Evolutionary conservation across 306 rosid species (phyloP).

Genomic region (Castanea sativa): DNA sequence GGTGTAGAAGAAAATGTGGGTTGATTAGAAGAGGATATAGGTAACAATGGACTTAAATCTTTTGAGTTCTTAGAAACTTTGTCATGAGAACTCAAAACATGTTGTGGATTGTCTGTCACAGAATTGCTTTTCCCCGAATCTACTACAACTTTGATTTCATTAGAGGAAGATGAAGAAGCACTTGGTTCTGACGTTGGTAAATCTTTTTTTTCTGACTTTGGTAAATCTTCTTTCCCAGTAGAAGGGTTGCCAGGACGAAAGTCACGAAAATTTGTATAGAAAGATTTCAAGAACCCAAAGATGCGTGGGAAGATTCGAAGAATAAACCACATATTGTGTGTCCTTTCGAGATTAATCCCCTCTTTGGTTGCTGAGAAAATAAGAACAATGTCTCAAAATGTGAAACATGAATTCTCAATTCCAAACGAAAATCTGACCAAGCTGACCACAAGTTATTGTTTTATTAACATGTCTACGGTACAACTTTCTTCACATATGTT

Average conservation of each 20-base stretch:
- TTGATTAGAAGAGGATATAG: too few species aligned
- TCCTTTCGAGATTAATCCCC: neutral
- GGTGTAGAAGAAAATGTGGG: too few species aligned
- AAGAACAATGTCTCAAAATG: neutral
- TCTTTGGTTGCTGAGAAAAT: neutral
- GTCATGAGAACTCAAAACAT: too few species aligned
- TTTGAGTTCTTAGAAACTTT: too few species aligned
- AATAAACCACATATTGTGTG: neutral
- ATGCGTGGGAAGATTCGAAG: slow-evolving; percentile 2
- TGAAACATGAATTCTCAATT: neutral
- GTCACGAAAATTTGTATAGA: neutral
- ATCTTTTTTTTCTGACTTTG: neutral
- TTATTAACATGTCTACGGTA: too few species aligned
- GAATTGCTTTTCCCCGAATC: neutral
- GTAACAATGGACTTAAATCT: too few species aligned
- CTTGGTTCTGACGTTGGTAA: neutral
- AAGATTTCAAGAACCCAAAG: slow-evolving; percentile 4
- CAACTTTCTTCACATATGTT: too few species aligned
- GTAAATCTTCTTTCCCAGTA: neutral
- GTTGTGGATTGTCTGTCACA: too few species aligned
- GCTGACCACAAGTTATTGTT: neutral
- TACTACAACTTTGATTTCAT: neutral
- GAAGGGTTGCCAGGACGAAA: neutral
- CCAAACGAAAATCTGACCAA: neutral
- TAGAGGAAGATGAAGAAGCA: neutral